phyloP scores from a whole-genome alignment of 2,329 filamentous ascomycete species.

The Blumeriella jaapii region DNA sequence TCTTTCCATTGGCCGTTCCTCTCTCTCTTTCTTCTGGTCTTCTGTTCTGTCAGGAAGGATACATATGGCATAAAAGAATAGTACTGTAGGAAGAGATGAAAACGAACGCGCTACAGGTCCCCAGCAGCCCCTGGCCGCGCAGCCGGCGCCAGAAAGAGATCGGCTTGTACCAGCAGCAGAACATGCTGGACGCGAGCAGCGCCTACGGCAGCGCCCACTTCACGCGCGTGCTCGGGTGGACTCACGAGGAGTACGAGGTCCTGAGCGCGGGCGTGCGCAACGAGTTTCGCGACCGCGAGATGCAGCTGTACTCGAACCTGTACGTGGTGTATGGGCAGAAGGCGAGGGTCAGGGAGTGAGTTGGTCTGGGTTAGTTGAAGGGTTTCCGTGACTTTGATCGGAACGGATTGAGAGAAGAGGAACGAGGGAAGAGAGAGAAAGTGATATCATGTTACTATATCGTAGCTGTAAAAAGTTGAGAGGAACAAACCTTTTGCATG shows the following conservation, averaged over 20 bases:
- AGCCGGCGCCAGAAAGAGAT: constrained; percentile 29
- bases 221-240: constrained; percentile 25
- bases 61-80: too few species aligned
- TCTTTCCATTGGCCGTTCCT: too few species aligned
- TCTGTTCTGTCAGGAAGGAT: too few species aligned
- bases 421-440: too few species aligned
- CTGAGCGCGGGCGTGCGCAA: constrained; percentile 24
- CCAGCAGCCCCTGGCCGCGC: constrained; percentile 29
- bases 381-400: not conserved
- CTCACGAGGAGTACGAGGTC: constrained; percentile 19
- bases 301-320: constrained; percentile 27
- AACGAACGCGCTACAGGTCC: too few species aligned
- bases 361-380: not conserved
- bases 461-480: too few species aligned
- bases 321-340: constrained; percentile 26
- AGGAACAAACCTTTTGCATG: too few species aligned
- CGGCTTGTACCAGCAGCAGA: constrained; percentile 23
- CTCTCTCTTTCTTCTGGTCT: too few species aligned
- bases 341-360: constrained; percentile 4
- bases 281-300: constrained; percentile 23
- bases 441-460: too few species aligned
- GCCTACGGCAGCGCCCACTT: constrained; percentile 19
- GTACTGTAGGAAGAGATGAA: too few species aligned
- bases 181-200: constrained; percentile 14
- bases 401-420: not conserved